Evolutionary conservation across 1,139 yeast species (phyloP).

Genomic region (Candida tetrigidarum): DNA sequence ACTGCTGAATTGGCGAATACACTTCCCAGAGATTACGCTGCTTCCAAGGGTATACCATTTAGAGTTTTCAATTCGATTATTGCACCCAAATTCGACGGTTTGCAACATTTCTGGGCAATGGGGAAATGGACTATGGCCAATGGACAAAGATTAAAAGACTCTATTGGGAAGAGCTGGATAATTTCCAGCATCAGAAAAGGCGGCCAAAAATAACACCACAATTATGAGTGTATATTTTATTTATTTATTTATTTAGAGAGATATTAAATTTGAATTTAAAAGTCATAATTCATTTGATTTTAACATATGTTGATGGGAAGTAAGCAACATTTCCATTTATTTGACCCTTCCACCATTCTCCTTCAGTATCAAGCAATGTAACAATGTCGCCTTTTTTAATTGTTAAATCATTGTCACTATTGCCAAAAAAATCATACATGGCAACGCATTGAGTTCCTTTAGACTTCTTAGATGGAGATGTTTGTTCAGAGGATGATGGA

Average conservation of each 20-base stretch:
- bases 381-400: conserved; percentile 55
- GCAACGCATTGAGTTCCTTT: conserved; percentile 32
- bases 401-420: conserved; percentile 49
- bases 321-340: conserved; percentile 50
- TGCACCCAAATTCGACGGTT: conserved; percentile 53
- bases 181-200: conserved; percentile 17
- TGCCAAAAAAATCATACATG: conserved; percentile 33
- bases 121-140: conserved; percentile 58
- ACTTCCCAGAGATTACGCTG: conserved; percentile 32
- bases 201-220: neutral
- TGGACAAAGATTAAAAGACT: conserved; percentile 53
- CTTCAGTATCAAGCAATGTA: conserved; percentile 39
- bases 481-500: neutral
- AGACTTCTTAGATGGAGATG: neutral
- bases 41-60: conserved; percentile 28
- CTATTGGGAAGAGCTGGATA: conserved; percentile 46
- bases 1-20: conserved; percentile 18
- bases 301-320: conserved; percentile 63
- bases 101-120: conserved; percentile 68
- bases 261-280: neutral
- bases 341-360: conserved; percentile 68
- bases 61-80: conserved; percentile 29
- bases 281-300: neutral
- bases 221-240: neutral
- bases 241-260: neutral